These are phyloP conservation scores for Lycium barbarum DNA, from an alignment of 257 asterid species.

Conservation along the genomic window DNA sequence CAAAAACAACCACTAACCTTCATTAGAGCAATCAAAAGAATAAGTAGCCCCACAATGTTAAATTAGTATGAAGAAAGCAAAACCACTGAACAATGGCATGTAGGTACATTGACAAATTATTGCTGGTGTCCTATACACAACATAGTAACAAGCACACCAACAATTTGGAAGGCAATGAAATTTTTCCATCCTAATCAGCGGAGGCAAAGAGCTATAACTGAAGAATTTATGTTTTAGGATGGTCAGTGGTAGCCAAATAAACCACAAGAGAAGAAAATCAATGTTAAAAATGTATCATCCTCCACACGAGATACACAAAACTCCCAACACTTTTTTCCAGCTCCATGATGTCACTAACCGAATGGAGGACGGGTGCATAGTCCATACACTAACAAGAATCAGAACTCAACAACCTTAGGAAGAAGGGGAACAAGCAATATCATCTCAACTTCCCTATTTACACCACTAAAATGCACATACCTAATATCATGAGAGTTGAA, in stretches of 20 bases:
- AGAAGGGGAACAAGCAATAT: neutral
- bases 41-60: neutral
- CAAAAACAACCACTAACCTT: neutral
- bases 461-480: neutral
- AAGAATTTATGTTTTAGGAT: neutral
- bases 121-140: no score
- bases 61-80: neutral
- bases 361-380: neutral
- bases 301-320: neutral
- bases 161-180: slow-evolving; percentile 14
- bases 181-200: neutral
- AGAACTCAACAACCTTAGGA: neutral
- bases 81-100: neutral
- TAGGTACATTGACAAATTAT: neutral
- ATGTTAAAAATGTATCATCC: neutral
- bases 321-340: slow-evolving; percentile 3
- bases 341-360: neutral
- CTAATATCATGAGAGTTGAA: neutral
- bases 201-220: neutral
- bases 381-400: neutral
- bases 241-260: slow-evolving; percentile 19
- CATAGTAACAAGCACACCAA: neutral
- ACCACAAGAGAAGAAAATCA: neutral
- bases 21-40: neutral
- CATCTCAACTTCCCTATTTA: neutral